Base-by-base conservation (phyloP, 108 stramenopile species). In the Schizochytrium sp. region DNA sequence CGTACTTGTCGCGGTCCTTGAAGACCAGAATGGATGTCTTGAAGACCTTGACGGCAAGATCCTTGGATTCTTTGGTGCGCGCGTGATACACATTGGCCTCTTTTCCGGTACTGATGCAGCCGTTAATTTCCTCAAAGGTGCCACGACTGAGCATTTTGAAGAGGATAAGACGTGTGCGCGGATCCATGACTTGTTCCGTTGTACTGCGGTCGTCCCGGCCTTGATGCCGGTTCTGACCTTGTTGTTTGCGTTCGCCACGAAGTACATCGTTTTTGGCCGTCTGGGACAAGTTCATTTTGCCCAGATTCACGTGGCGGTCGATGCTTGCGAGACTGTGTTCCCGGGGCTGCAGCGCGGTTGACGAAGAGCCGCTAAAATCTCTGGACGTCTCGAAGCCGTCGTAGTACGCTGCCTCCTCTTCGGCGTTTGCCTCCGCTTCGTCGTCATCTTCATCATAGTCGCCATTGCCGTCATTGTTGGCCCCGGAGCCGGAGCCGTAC, bases 51-150 rank as follows among this genome's bases (percentile, higher is more conserved):
- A 99, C 96, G 8, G 99, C 99, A 91, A 94, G 97, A 89, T 98
- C 98, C 43, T 48, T 76, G 47, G 14, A 58, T 44, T 87, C 76
- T 4, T 95, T 96, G 14, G 95, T 96, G 91, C 93, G 93, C 88
- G 98, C 98, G 60, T 98, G 98, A 90, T 99, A 99, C 3, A 99
- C 99, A 94, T 99, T 99, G 72, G 99, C 99, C 91, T 99, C 99
- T 91, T 99, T 99, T 21, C 99, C 99, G 3, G 99, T 99, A 91
- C 96, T 96, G 41, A 99, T 89, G 91, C 99, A 99, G 58, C 99
- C 99, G 90, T 99, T 97, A 69, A 99, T 98, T 58, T 94, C 88
- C 53, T 95, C 92, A 72, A 99, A 88, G 90, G 97, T 96, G 25
- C 97, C 97, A 60, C 93, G 95, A 87, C 94, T 96, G 44, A 99